Base-by-base conservation (phyloP, 2,329 filamentous ascomycete species). In the Coniella lustricola region DNA sequence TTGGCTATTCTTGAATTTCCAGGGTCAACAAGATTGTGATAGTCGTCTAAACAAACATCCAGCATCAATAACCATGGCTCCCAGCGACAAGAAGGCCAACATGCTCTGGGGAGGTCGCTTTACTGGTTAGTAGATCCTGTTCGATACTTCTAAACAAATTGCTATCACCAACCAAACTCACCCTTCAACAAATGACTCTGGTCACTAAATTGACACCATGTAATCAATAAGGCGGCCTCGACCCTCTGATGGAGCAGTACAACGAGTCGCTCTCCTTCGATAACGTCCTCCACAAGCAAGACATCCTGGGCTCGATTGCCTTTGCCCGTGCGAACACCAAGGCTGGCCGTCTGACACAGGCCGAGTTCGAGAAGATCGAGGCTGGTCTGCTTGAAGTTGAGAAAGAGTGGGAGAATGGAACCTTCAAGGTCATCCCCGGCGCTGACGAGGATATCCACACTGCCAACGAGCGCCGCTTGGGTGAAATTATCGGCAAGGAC, bases 401-500 rank as follows among this genome's bases (percentile, higher is more conserved):
- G 64, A 58, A 73, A 49, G 76, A 82, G 62, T 82, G 76, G 77
- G 64, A 71, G 43, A 51, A 59, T 1, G 72, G 64, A 32, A 70
- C 61, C 2, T 82, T 82, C 62, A 61, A 61, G 39, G 76, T 79
- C 53, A 64, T 74, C 32, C 69, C 75, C 1, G 70, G 71, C 44
- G 70, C 73, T 25, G 76, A 81, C 57, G 80, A 83, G 56, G 64
- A 70, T 54, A 84, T 85, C 53, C 82, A 85, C 64, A 85, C 82
- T 1, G 82, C 82, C 49, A 85, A 86, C 56, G 82, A 86, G 67
- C 81, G 84, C 47, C 77, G 84, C 2, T 67, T 88, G 2, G 85
- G 87, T 44, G 90, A 95, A 71, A 77, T 95, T 54, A 90, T 95
- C 54, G 88, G 90, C 60, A 90, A 86, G 65, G 80, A 90, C 21